phyloP scores from a whole-genome alignment of 495 filamentous ascomycete species.

The Diplogelasinospora grovesii region DNA sequence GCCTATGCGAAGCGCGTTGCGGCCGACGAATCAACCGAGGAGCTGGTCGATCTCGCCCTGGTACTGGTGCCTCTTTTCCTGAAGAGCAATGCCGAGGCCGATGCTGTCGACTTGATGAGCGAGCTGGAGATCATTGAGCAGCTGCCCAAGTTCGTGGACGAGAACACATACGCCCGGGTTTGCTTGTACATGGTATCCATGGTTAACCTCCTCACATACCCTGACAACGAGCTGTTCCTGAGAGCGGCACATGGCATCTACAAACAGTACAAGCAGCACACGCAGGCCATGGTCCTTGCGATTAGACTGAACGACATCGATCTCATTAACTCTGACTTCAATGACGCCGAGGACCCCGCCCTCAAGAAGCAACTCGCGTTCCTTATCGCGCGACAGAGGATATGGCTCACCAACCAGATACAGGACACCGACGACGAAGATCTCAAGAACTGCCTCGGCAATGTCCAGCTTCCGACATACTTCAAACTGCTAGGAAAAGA shows the following conservation, averaged over 20 bases:
- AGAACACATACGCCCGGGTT: slow-evolving; percentile 86
- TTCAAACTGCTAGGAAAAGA: slow-evolving; percentile 94
- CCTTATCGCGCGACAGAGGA: slow-evolving; percentile 84
- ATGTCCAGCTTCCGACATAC: slow-evolving; percentile 78
- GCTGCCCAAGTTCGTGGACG: slow-evolving; percentile 82
- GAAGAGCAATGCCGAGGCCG: slow-evolving; percentile 94
- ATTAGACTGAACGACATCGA: slow-evolving; percentile 85
- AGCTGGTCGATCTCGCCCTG: slow-evolving; percentile 74
- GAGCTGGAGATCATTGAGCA: slow-evolving; percentile 95
- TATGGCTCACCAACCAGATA: slow-evolving; percentile 62
- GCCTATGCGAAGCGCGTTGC: slow-evolving; percentile 72
- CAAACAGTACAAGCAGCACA: slow-evolving; percentile 79
- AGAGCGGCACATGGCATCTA: slow-evolving; percentile 88
- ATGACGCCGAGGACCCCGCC: slow-evolving; percentile 69
- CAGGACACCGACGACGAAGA: slow-evolving; percentile 61
- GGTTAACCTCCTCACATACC: slow-evolving; percentile 94
- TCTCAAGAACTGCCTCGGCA: slow-evolving; percentile 75
- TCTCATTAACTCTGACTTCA: slow-evolving; percentile 71
- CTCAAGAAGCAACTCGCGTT: slow-evolving; percentile 94
- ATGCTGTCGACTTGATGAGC: slow-evolving; percentile 93
- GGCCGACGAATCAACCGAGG: slow-evolving; percentile 54
- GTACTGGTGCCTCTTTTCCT: slow-evolving; percentile 90
- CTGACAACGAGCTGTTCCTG: slow-evolving; percentile 93
- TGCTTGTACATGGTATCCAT: slow-evolving; percentile 99
- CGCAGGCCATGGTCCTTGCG: slow-evolving; percentile 88